Evolutionary conservation across 1,284 basidiomycete genomes (phyloP).

Genomic region (Cutaneotrichosporon sp.): DNA sequence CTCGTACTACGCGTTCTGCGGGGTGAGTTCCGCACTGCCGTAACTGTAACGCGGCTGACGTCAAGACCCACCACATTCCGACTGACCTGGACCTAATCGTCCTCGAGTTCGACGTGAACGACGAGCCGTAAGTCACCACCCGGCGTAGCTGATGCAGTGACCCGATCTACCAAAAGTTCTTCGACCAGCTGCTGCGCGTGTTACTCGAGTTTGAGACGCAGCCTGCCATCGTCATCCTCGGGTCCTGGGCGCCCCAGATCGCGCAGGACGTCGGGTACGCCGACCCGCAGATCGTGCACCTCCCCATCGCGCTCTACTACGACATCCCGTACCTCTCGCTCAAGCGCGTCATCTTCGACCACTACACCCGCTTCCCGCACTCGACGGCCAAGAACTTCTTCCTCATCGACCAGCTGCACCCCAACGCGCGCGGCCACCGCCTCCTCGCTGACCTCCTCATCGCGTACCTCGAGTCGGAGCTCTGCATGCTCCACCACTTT

Average conservation of each 20-base stretch:
- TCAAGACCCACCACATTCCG: slow-evolving; percentile 50
- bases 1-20: slow-evolving; percentile 54
- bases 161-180: slow-evolving; percentile 45
- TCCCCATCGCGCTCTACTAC: slow-evolving; percentile 52
- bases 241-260: slow-evolving; percentile 49
- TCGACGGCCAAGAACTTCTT: slow-evolving; percentile 44
- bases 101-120: slow-evolving; percentile 54
- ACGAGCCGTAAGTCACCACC: slow-evolving; percentile 43
- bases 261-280: slow-evolving; percentile 51
- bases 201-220: slow-evolving; percentile 48
- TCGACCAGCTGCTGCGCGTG: slow-evolving; percentile 53
- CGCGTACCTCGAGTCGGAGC: slow-evolving; percentile 51
- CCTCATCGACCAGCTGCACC: slow-evolving; percentile 47
- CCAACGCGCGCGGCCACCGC: slow-evolving; percentile 51
- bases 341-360: slow-evolving; percentile 51
- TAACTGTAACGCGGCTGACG: slow-evolving; percentile 4
- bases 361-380: slow-evolving; percentile 48
- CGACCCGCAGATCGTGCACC: slow-evolving; percentile 51
- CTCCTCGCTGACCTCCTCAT: slow-evolving; percentile 51
- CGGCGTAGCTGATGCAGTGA: slow-evolving; percentile 27
- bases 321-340: slow-evolving; percentile 51
- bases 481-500: slow-evolving; percentile 45
- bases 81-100: slow-evolving; percentile 50
- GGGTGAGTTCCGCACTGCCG: slow-evolving; percentile 23
- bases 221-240: slow-evolving; percentile 52